These are phyloP conservation scores for Penicillium brevicompactum DNA, from an alignment of 2,329 filamentous ascomycete genomes.

Conservation along the genomic window DNA sequence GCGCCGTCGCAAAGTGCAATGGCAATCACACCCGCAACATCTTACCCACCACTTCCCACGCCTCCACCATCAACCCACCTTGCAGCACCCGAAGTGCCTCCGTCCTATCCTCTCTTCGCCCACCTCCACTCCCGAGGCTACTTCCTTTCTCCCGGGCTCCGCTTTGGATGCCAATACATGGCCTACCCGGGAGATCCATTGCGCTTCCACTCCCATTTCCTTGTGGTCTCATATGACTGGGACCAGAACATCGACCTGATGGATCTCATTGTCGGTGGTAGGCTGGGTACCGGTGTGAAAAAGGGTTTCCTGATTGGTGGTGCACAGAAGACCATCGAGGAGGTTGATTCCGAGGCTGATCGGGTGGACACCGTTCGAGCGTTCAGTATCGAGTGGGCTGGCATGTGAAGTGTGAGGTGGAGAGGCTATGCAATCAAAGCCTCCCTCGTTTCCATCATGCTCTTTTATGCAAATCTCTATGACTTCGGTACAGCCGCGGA, in stretches of 20 bases:
- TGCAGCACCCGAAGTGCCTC: constrained; percentile 40
- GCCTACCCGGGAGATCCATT: constrained; percentile 95
- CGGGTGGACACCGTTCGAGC: constrained; percentile 57
- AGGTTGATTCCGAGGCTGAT: constrained; percentile 37
- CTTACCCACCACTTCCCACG: constrained; percentile 47
- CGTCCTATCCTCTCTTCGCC: constrained; percentile 74
- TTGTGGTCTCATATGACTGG: constrained; percentile 83
- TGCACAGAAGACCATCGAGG: constrained; percentile 45
- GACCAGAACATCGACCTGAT: constrained; percentile 82
- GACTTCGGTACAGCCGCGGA: too few relatives aligned
- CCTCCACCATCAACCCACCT: constrained; percentile 29
- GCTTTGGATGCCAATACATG: constrained; percentile 92
- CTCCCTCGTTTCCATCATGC: background rate
- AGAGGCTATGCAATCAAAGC: background rate
- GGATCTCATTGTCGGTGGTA: constrained; percentile 81
- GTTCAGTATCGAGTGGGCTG: constrained; percentile 92
- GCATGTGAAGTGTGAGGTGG: constrained; percentile 63
- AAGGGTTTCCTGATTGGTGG: constrained; percentile 91
- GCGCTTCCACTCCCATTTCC: constrained; percentile 92
- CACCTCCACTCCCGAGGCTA: constrained; percentile 79
- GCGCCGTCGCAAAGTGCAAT: constrained; percentile 24
- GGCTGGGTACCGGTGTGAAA: constrained; percentile 92
- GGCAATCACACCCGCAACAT: constrained; percentile 54
- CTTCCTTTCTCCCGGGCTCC: constrained; percentile 86
- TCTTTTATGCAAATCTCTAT: too few relatives aligned